Evolutionary conservation across 371 early-diverging fungal species (phyloP), one percentile per base, ranked within the genome.

Genomic region (Sporodiniella umbellata): DNA sequence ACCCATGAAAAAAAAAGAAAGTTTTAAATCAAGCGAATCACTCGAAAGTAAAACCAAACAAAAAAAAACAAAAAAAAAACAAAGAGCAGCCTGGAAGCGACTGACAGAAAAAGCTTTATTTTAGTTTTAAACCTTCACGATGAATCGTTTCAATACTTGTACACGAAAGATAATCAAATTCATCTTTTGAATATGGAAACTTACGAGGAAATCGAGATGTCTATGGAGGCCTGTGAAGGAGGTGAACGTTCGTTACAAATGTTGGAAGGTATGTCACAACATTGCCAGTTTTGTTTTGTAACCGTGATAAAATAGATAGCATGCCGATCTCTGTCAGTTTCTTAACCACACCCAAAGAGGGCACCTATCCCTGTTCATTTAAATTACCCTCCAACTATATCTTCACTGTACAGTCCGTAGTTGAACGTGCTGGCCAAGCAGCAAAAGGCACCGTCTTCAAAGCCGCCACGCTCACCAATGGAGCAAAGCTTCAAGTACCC

Each of bases 371-470:
- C 2, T 58, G 64, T 24, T 64, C 51, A 1, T 73, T 78, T 48
- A 73, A 68, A 11, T 38, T 78, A n/a, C 78, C 78, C 14, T 37
- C 52, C 14, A 68, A 56, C 14, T 66, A 78, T 39, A 60, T 54
- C 3, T 78, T 53, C 47, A 73, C 71, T 5, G 68, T 72, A 8
- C 58, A 59, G 42, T 68, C 70, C 0, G 68, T 71, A 0, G 51
- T 67, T 0, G 66, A 76, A 25, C 68, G 72, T 5, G 80, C 82
- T 0, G 76, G 83, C 4, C 85, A 86, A 45, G 90, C 87, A 14
- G 76, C 76, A 24, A 88, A 85, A 55, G 89, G 89, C 17, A 82
- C 87, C 4, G 79, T 80, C 1, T 89, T 75, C 60, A 84, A 86
- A 60, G 72, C 81, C 0, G 94, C 92, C 3, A 74, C 66, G 4